phyloP scores from a whole-genome alignment of 2,329 filamentous ascomycete species.

The Pseudogymnoascus sp. region DNA sequence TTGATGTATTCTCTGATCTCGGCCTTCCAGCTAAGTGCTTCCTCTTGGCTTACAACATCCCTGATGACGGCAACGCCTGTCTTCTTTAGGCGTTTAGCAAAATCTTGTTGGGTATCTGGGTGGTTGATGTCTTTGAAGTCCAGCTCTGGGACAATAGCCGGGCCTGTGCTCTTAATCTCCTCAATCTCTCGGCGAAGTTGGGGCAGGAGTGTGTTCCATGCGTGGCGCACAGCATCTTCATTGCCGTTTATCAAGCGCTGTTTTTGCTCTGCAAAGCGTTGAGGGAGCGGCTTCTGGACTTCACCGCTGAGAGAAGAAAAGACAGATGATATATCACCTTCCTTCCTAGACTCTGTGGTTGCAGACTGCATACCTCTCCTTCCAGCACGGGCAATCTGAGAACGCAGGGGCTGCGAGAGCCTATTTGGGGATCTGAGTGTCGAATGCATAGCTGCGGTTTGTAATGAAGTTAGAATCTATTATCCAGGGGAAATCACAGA shows the following conservation, averaged over 20 bases:
- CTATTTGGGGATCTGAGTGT: conserved; percentile 7
- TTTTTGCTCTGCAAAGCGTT: conserved; percentile 52
- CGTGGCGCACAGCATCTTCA: conserved; percentile 41
- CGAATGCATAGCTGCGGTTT: conserved; percentile 1
- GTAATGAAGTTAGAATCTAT: not conserved
- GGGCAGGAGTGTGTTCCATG: conserved; percentile 45
- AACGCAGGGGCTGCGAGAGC: not conserved
- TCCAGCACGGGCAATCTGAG: not conserved
- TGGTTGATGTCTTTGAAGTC: conserved; percentile 40
- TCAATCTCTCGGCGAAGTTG: conserved; percentile 44
- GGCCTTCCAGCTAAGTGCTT: conserved; percentile 60
- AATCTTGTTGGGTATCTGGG: conserved; percentile 14
- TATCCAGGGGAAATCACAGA: not conserved
- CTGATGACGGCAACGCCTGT: conserved; percentile 47
- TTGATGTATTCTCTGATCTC: conserved; percentile 59
- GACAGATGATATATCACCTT: conserved; percentile 57
- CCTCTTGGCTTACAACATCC: conserved; percentile 56
- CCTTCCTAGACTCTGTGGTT: conserved; percentile 30
- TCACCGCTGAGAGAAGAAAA: conserved; percentile 54
- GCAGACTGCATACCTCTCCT: not conserved
- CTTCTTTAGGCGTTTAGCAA: conserved; percentile 20
- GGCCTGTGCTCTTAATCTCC: conserved; percentile 39
- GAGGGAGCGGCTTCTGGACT: conserved; percentile 42
- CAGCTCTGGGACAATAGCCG: conserved; percentile 47
- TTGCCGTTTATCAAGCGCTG: conserved; percentile 44